Evolutionary conservation across 306 rosid species (phyloP).

Genomic region (Lathyrus aphaca): DNA sequence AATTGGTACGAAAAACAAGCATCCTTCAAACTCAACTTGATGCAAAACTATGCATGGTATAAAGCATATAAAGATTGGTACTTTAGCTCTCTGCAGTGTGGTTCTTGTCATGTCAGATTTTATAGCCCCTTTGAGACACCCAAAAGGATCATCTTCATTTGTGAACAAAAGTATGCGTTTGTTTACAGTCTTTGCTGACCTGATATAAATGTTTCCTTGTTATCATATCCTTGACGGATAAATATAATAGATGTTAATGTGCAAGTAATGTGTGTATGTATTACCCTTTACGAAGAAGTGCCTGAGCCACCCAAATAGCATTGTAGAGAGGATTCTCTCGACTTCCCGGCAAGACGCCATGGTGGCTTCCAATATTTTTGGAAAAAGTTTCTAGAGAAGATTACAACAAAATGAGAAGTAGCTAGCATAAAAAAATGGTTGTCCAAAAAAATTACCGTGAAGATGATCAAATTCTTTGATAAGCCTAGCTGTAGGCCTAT

Average conservation of each 20-base stretch:
- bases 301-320: conserved; percentile 94
- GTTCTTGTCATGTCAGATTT: conserved; percentile 85
- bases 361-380: conserved; percentile 76
- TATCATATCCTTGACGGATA: conserved; percentile 16
- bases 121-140: conserved; percentile 62
- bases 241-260: conserved; percentile 2
- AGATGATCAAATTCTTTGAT: conserved; percentile 68
- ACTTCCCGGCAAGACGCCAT: conserved; percentile 71
- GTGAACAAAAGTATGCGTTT: conserved; percentile 88
- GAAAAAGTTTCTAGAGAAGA: conserved; percentile 64
- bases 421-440: too few relatives aligned
- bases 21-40: conserved; percentile 24
- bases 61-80: conserved; percentile 47
- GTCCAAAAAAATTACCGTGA: conserved; percentile 44
- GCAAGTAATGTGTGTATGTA: conserved; percentile 13
- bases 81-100: conserved; percentile 89
- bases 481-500: conserved; percentile 88
- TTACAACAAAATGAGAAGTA: background rate
- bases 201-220: conserved; percentile 46
- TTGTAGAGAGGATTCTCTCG: conserved; percentile 88
- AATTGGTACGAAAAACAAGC: conserved; percentile 30
- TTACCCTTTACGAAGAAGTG: conserved; percentile 91
- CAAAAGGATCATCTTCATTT: conserved; percentile 95
- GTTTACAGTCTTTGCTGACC: conserved; percentile 73
- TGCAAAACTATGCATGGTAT: conserved; percentile 27